phyloP scores from a whole-genome alignment of 2,329 filamentous ascomycete species.

The Aspergillus tamarii region DNA sequence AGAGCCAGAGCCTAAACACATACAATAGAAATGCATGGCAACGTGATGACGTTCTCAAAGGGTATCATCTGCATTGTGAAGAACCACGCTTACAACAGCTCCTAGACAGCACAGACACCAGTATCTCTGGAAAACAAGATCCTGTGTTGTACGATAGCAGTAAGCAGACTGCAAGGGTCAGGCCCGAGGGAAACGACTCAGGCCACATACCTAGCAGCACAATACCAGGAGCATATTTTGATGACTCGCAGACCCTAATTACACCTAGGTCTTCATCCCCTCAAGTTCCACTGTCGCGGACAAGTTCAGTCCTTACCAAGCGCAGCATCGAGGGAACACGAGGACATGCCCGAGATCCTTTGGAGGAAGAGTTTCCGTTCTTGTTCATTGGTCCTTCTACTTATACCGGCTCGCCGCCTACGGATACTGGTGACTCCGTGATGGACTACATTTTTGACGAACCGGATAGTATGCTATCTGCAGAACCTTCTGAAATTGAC shows the following conservation, averaged over 20 bases:
- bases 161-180: constrained; percentile 20
- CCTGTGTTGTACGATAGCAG: constrained; percentile 10
- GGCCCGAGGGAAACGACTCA: constrained; percentile 29
- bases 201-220: constrained; percentile 29
- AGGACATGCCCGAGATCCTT: constrained; percentile 65
- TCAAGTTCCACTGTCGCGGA: constrained; percentile 31
- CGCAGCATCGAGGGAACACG: constrained; percentile 52
- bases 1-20: constrained; percentile 44
- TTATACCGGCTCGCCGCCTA: constrained; percentile 37
- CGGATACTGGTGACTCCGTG: constrained; percentile 19
- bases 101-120: constrained; percentile 18
- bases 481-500: constrained; percentile 11
- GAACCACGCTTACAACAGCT: constrained; percentile 4
- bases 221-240: constrained; percentile 17
- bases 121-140: constrained; percentile 8
- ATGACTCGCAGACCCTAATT: constrained; percentile 21
- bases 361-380: constrained; percentile 68
- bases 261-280: constrained; percentile 35
- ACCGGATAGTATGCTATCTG: constrained; percentile 1
- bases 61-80: constrained; percentile 48
- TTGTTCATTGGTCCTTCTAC: constrained; percentile 73
- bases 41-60: constrained; percentile 55
- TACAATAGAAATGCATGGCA: constrained; percentile 56
- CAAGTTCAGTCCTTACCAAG: constrained; percentile 37
- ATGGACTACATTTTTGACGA: constrained; percentile 8